phyloP scores from a whole-genome alignment of 768 basidiomycete genomes.

The Leccinum subtestaceum region DNA sequence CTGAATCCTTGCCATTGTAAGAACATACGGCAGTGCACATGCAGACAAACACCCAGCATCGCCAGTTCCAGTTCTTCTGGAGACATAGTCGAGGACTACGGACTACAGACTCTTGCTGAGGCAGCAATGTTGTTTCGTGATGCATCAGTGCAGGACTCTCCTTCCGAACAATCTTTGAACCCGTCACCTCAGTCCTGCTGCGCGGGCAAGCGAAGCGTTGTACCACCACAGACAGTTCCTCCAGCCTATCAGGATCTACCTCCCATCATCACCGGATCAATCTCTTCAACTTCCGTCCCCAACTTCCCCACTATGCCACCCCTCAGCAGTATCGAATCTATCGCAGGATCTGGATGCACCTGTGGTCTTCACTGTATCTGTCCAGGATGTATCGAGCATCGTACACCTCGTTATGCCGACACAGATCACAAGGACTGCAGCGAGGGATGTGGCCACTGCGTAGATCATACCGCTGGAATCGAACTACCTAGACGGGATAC shows the following conservation, averaged over 20 bases:
- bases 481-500: slow-evolving; percentile 38
- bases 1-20: slow-evolving; percentile 66
- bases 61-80: slow-evolving; percentile 3
- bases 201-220: background rate
- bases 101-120: slow-evolving; percentile 37
- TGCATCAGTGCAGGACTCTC: slow-evolving; percentile 5
- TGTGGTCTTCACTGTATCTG: slow-evolving; percentile 69
- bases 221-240: background rate
- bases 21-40: slow-evolving; percentile 53
- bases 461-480: slow-evolving; percentile 49
- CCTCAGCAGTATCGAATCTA: slow-evolving; percentile 52
- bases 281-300: slow-evolving; percentile 30
- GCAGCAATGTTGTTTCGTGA: slow-evolving; percentile 30
- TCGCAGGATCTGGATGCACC: slow-evolving; percentile 69
- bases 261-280: slow-evolving; percentile 39
- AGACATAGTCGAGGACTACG: slow-evolving; percentile 9
- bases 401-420: slow-evolving; percentile 48
- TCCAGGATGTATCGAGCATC: slow-evolving; percentile 71
- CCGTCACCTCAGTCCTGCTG: slow-evolving; percentile 25
- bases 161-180: slow-evolving; percentile 4
- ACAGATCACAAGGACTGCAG: slow-evolving; percentile 36
- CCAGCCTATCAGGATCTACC: slow-evolving; percentile 43
- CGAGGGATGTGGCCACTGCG: slow-evolving; percentile 59
- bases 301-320: slow-evolving; percentile 59
- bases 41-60: slow-evolving; percentile 25